Evolutionary conservation across 1,284 basidiomycete genomes (phyloP).

Genomic region (Apiotrichum akiyoshidainum): DNA sequence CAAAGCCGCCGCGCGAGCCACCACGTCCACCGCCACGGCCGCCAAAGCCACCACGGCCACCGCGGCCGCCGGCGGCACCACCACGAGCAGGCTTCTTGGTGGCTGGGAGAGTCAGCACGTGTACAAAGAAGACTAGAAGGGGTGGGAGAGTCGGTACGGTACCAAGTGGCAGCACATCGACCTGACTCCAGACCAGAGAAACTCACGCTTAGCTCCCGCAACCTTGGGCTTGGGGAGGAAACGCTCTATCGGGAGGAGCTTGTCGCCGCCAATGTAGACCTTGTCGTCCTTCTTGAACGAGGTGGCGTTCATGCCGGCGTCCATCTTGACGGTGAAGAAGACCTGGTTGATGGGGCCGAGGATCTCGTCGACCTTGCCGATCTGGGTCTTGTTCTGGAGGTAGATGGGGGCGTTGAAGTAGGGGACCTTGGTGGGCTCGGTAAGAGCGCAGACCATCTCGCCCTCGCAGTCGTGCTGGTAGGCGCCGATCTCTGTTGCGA

Average conservation of each 20-base stretch:
- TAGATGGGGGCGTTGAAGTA: conserved; percentile 99
- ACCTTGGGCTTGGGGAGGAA: conserved; percentile 97
- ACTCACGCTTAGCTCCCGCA: conserved; percentile 62
- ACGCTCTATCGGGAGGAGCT: conserved; percentile 90
- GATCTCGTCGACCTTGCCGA: conserved; percentile 92
- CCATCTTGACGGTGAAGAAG: conserved; percentile 97
- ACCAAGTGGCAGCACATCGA: no score
- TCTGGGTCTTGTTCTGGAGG: conserved; percentile 92
- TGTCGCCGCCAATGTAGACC: conserved; percentile 94
- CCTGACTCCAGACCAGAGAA: no score
- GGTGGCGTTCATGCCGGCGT: conserved; percentile 87
- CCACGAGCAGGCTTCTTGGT: conserved; percentile 7
- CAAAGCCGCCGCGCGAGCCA: conserved; percentile 4
- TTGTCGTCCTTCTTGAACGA: conserved; percentile 98
- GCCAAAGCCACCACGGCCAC: conserved; percentile 11
- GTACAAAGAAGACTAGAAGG: background rate
- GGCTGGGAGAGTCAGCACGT: background rate
- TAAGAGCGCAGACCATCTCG: conserved; percentile 92
- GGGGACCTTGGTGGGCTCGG: conserved; percentile 84
- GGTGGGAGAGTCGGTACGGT: no score
- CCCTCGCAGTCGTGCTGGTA: conserved; percentile 95
- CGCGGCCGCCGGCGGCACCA: conserved; percentile 12
- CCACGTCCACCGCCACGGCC: background rate
- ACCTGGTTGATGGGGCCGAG: conserved; percentile 89
- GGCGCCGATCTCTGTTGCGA: conserved; percentile 69